Evolutionary conservation across 345 rosid species (phyloP).

Genomic region (Linum tenue): DNA sequence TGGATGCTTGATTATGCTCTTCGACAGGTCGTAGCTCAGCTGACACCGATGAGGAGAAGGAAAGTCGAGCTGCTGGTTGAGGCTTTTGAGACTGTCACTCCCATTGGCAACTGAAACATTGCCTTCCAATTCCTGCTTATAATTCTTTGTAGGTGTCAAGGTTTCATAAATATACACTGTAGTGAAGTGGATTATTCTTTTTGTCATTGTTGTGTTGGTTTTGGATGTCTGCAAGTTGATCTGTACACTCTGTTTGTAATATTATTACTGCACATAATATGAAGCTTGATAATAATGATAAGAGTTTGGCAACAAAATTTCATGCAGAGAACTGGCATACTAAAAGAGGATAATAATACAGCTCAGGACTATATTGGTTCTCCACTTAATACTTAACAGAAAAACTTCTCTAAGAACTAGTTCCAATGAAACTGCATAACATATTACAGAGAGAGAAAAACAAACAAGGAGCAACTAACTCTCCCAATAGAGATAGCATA

Average conservation of each 20-base stretch:
- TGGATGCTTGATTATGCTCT: constrained; percentile 91
- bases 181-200: too few species aligned
- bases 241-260: not conserved
- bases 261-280: not conserved
- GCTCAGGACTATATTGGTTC: too few species aligned
- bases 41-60: constrained; percentile 70
- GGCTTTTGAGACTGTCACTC: constrained; percentile 78
- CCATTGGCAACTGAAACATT: constrained; percentile 17
- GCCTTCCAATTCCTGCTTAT: not conserved
- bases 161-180: too few species aligned
- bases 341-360: too few species aligned
- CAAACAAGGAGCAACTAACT: not conserved
- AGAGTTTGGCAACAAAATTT: not conserved
- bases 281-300: not conserved
- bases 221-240: not conserved
- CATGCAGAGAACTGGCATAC: not conserved
- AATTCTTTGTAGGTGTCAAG: not conserved
- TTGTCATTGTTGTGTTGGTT: too few species aligned
- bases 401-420: not conserved
- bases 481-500: not conserved
- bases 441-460: not conserved
- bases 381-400: too few species aligned
- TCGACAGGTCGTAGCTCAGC: constrained; percentile 62
- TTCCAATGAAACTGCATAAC: not conserved
- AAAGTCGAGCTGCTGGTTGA: constrained; percentile 74